Base-by-base conservation (phyloP, 108 stramenopile species). In the Cylindrotheca closterium region DNA sequence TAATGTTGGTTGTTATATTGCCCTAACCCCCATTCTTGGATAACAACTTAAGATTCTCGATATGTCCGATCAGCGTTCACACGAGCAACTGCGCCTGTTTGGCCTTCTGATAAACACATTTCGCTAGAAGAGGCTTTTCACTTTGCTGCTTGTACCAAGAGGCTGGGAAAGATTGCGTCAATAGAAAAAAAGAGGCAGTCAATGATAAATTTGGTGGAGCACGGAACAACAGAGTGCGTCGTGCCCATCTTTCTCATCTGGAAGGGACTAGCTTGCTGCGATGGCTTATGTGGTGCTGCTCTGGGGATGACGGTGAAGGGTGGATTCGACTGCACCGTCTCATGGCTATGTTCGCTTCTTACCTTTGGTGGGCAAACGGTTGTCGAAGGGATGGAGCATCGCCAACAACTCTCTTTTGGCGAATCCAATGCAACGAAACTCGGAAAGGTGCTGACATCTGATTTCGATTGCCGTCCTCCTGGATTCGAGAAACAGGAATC, bases 51-150 rank as follows among this genome's bases (percentile, higher is more conserved):
- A 33, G 27, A 50, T 56, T 22, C 15, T 42, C 60, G 45, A 60
- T 31, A 30, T 47, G 19, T 60, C 21, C 60, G 19, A 8, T 60
- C 65, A 3, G 46, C 30, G 18, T n/a, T 63, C 10, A 23, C 49
- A 23, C 17, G 54, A 58, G 42, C 22, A 30, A 53, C 67, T 21
- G 71, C 88, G 19, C 93, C 93, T 0, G 71, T 73, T 0, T 94
- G 93, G 93, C 89, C 93, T 22, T 68, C 74, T 3, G 93, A 94
- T 56, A 89, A 88, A 56, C 85, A 80, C 54, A 58, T 94, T 42
- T 74, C 80, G 12, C 51, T 82, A 61, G 70, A 78, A 10, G 89
- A 89, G 61, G 86, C 81, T 0, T 89, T 87, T 71, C 89, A 94
- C 65, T 94, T 94, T 74, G 93, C 93, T 31, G 86, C 89, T 24